Conservation (phyloP, 805 yeast species). For the Zygosaccharomyces lentus region DNA sequence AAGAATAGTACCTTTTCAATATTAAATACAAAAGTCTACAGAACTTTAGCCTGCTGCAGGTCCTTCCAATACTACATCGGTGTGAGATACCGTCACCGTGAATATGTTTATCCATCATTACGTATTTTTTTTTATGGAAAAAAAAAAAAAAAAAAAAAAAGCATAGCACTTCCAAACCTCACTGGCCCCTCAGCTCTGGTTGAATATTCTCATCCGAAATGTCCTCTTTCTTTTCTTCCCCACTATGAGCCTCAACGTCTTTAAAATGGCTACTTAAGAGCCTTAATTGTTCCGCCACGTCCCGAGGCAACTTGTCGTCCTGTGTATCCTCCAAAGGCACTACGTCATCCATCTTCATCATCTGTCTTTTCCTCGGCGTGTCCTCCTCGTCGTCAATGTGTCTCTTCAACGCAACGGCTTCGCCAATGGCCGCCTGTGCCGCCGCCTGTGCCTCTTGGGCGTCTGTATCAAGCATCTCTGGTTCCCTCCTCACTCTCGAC, state of each 20-base stretch:
- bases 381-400: conserved; percentile 18
- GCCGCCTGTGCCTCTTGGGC: conserved; percentile 26
- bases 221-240: conserved; percentile 23
- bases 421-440: conserved; percentile 29
- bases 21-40: not conserved
- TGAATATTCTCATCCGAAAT: conserved; percentile 36
- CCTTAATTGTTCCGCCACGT: conserved; percentile 36
- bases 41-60: not conserved
- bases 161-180: not conserved
- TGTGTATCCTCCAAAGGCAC: conserved; percentile 27
- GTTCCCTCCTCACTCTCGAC: conserved; percentile 6
- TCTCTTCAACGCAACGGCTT: conserved; percentile 21
- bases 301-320: conserved; percentile 34
- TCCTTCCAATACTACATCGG: not conserved
- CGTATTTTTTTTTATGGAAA: not conserved
- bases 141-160: not conserved
- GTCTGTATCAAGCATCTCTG: conserved; percentile 15
- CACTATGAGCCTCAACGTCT: conserved; percentile 28
- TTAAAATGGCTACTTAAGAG: conserved; percentile 34
- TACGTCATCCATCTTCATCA: conserved; percentile 19
- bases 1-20: not conserved
- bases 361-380: conserved; percentile 15
- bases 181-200: conserved; percentile 36
- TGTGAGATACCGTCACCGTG: not conserved
- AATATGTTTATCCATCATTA: not conserved